Conservation (phyloP, 257 asterid genomes). For the Solanum gracilifrons region DNA sequence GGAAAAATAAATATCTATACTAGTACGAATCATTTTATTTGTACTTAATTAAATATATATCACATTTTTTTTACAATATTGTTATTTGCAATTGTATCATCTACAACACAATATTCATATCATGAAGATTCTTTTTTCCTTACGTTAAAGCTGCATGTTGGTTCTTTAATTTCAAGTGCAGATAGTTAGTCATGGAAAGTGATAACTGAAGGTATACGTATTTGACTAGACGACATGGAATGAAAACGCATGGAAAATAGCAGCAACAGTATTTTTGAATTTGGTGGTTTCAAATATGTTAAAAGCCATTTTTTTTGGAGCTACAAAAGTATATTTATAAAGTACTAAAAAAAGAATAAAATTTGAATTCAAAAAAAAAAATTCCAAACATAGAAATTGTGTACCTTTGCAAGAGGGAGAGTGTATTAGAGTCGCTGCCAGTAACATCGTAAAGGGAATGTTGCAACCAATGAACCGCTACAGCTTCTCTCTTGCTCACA, state of each 20-base stretch:
- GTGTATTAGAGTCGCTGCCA: conserved; percentile 75
- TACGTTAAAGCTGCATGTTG: neutral
- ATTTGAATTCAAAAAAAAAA: neutral
- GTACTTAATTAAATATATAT: neutral
- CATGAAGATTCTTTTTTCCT: neutral
- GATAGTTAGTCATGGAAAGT: neutral
- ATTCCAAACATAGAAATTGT: neutral
- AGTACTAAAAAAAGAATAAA: neutral
- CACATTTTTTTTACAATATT: neutral
- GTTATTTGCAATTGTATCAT: neutral
- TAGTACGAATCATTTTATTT: neutral
- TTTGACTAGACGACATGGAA: neutral
- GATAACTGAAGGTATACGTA: neutral
- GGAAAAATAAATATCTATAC: neutral
- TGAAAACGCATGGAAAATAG: neutral
- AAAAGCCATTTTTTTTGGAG: neutral
- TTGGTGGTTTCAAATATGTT: too few relatives aligned
- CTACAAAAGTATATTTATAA: neutral
- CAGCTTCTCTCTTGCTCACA: conserved; percentile 74
- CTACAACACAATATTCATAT: neutral
- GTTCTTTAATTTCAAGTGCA: neutral
- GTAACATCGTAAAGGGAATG: conserved; percentile 94
- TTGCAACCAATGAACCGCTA: conserved; percentile 97
- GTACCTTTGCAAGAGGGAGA: conserved; percentile 78
- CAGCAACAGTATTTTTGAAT: neutral